Evolutionary conservation across 2,329 filamentous ascomycete species (phyloP).

Genomic region (Alternaria brassicae): DNA sequence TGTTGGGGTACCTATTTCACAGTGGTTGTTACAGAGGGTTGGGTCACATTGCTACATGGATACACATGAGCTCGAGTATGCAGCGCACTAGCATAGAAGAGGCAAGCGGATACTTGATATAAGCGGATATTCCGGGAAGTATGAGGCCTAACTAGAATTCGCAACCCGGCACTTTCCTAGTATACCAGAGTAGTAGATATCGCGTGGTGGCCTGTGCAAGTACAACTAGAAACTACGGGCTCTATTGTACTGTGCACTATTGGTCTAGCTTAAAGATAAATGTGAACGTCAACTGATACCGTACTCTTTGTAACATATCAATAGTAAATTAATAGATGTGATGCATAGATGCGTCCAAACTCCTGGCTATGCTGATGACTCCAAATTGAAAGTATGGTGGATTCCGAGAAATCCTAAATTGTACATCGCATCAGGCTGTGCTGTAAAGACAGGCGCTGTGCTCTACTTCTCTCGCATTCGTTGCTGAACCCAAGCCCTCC

Average conservation of each 20-base stretch:
- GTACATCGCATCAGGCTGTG: background rate
- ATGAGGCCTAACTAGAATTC: background rate
- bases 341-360: slow-evolving; percentile 14
- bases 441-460: background rate
- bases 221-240: background rate
- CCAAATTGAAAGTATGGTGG: background rate
- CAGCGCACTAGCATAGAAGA: slow-evolving; percentile 10
- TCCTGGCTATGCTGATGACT: slow-evolving; percentile 36
- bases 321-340: slow-evolving; percentile 11
- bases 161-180: background rate
- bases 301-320: background rate
- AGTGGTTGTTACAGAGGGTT: background rate
- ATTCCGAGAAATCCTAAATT: background rate
- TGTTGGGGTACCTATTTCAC: background rate
- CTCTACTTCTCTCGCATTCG: background rate
- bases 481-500: background rate
- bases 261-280: background rate
- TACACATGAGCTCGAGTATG: background rate
- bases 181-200: background rate
- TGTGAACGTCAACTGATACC: background rate
- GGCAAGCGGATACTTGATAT: slow-evolving; percentile 9
- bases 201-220: background rate
- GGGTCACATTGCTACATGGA: background rate
- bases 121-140: slow-evolving; percentile 8
- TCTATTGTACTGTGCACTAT: background rate